Conservation (phyloP, 2,329 filamentous ascomycete genomes). For the Colletotrichum trifolii region DNA sequence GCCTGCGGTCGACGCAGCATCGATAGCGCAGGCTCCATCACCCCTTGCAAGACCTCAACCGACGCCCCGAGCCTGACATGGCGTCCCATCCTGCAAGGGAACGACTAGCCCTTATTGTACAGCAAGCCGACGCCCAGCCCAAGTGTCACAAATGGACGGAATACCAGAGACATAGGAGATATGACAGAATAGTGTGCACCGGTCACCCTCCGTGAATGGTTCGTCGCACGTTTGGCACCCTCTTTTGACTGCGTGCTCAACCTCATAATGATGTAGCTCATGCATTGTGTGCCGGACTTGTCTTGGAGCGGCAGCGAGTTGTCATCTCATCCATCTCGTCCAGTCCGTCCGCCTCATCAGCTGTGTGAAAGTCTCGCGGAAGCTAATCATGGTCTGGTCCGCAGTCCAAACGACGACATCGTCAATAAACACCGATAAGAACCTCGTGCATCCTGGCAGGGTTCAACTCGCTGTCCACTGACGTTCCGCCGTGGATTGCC, state of each 20-base stretch:
- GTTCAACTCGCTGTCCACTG: neutral
- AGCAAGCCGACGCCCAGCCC: slow-evolving; percentile 10
- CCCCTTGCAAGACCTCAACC: slow-evolving; percentile 1
- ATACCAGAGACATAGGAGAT: neutral
- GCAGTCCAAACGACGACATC: too few relatives aligned
- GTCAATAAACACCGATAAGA: too few relatives aligned
- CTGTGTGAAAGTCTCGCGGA: too few relatives aligned
- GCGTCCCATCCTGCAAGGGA: neutral
- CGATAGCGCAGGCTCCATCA: neutral
- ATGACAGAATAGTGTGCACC: neutral
- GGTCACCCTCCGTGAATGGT: neutral
- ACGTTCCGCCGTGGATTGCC: neutral
- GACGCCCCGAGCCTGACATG: slow-evolving; percentile 1
- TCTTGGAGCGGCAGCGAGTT: too few relatives aligned
- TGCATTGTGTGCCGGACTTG: too few relatives aligned
- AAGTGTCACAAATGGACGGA: neutral
- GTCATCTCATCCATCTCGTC: too few relatives aligned
- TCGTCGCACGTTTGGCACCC: slow-evolving; percentile 3
- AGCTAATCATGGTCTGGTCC: too few relatives aligned
- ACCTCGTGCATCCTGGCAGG: neutral
- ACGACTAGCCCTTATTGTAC: slow-evolving; percentile 10
- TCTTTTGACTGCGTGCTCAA: neutral
- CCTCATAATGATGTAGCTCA: neutral
- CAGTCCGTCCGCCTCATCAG: too few relatives aligned
- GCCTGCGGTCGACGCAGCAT: neutral